Conservation (phyloP, 768 basidiomycete genomes). For the Crassisporium funariophilum region DNA sequence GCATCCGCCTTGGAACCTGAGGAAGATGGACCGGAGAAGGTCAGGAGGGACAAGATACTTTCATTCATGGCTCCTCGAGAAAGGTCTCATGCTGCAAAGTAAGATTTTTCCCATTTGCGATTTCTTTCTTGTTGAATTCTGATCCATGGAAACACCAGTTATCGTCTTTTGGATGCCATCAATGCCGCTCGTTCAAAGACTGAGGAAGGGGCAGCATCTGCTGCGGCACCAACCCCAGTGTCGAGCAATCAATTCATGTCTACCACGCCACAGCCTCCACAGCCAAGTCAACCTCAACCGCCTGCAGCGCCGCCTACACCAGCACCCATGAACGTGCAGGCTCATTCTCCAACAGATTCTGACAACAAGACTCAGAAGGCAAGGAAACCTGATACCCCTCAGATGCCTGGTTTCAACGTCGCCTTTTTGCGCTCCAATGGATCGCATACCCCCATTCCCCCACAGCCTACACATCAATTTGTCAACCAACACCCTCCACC, state of each 20-base stretch:
- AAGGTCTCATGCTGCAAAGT: constrained; percentile 57
- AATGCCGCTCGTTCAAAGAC: constrained; percentile 30
- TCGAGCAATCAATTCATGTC: constrained; percentile 27
- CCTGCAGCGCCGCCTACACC: constrained; percentile 33
- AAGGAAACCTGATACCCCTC: constrained; percentile 29
- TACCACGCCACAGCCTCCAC: constrained; percentile 23
- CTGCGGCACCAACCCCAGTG: constrained; percentile 30
- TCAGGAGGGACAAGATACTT: constrained; percentile 71
- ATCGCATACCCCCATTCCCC: constrained; percentile 36
- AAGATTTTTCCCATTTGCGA: constrained; percentile 17
- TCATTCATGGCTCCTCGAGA: constrained; percentile 73
- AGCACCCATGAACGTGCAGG: constrained; percentile 28
- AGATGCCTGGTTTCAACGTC: constrained; percentile 27
- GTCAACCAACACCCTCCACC: constrained; percentile 35
- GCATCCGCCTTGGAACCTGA: constrained; percentile 69
- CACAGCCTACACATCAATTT: constrained; percentile 34
- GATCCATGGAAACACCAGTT: constrained; percentile 37
- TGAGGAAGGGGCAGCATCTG: constrained; percentile 20
- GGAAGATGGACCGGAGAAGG: constrained; percentile 76
- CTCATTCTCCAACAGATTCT: constrained; percentile 34
- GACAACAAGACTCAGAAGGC: constrained; percentile 25
- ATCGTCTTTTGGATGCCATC: constrained; percentile 57
- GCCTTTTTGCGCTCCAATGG: constrained; percentile 31
- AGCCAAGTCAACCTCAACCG: constrained; percentile 22
- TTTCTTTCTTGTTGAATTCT: background rate